Base-by-base conservation (phyloP, 2,329 filamentous ascomycete genomes). In the Fusarium chuoi region DNA sequence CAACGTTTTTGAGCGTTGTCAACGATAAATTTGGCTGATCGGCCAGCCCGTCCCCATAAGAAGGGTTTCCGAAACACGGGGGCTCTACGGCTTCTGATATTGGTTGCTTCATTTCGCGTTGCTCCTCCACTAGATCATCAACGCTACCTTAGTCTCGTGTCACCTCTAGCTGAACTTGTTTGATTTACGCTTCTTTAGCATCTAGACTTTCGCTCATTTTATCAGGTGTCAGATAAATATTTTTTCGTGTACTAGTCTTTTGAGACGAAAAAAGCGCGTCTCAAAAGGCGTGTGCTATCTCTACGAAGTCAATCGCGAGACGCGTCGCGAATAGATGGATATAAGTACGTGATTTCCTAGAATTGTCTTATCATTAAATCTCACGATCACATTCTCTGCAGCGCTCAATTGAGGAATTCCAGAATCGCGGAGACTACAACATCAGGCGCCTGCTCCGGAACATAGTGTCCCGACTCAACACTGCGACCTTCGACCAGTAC, bases 391-490 rank as follows among this genome's bases (percentile, higher is more conserved):
- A 7, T 6, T 7, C 28, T 8, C 10, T 7, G 0, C 2, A 24
- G 7, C 9, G 10, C 22, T 11, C 76, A 82, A 3, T 75, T 81
- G 62, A 86, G 78, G 62, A 87, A 87, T 11, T 81, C 80, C 14
- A 67, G 58, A 11, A 88, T 79, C 26, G 82, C 80, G 58, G 78
- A 79, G 36, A 86, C 79, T 30, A 88, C 80, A 5, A 84, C 84
- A 17, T 84, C 83, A 0, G 88, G 87, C 33, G 80, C 81, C 66
- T 90, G 84, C 71, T 90, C 89, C 2, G 87, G 82, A 30, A 87
- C 83, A 70, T 86, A 87, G 74, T 88, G 85, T 0, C 87, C 84
- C 22, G 85, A 83, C 24, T 86, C 82, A 13, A 89, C 82, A 6
- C 76, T 80, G 39, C 83, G 79, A 0, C 86, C 87, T 13, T 79